These are phyloP conservation scores for Dictyostelium brefeldianum DNA, from an alignment of 78 protist genomes.

Conservation along the genomic window DNA sequence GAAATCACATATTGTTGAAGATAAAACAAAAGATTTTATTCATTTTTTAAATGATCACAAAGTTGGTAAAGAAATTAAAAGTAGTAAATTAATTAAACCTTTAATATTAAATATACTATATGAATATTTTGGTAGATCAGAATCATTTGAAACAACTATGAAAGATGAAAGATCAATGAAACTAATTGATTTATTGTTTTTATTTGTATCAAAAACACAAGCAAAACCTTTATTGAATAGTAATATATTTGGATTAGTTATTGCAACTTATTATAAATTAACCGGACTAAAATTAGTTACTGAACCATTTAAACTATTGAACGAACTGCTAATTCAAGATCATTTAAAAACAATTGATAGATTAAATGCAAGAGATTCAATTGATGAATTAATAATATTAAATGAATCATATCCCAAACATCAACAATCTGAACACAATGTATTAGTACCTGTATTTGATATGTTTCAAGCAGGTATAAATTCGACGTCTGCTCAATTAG, in stretches of 20 bases:
- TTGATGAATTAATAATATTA: background rate
- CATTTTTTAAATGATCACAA: background rate
- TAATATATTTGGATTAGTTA: background rate
- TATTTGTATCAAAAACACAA: background rate
- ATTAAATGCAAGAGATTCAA: background rate
- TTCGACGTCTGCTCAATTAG: background rate
- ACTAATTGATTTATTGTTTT: background rate
- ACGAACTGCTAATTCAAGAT: background rate
- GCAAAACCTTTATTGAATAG: background rate
- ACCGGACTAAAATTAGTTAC: background rate
- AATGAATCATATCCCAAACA: background rate
- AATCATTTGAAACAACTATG: background rate
- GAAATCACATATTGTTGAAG: background rate
- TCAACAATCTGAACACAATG: background rate
- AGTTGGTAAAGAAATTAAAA: background rate
- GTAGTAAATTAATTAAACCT: background rate
- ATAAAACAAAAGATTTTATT: background rate
- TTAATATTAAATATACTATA: background rate
- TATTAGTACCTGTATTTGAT: background rate
- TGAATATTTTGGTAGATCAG: background rate
- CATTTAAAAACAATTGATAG: background rate
- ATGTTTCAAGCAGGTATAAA: slow-evolving; percentile 8
- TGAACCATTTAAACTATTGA: background rate
- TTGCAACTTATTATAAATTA: background rate
- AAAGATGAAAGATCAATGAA: background rate